These are phyloP conservation scores for Gillenia trifoliata DNA, from an alignment of 306 rosid genomes.

Conservation along the genomic window DNA sequence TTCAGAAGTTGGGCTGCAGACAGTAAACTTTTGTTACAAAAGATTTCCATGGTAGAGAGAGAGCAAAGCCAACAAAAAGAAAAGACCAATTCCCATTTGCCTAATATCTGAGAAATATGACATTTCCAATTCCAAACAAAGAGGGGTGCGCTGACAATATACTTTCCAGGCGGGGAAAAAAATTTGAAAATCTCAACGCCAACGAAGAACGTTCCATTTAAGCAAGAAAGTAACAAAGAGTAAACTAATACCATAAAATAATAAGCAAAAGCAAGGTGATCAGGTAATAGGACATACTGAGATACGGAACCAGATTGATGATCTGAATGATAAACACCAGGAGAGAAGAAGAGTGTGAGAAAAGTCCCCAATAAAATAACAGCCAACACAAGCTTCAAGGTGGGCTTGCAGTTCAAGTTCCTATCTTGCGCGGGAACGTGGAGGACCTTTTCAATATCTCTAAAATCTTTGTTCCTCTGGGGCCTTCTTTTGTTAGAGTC, in stretches of 20 bases:
- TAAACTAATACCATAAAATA: neutral
- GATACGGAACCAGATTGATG: slow-evolving; percentile 41
- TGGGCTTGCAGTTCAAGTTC: slow-evolving; percentile 56
- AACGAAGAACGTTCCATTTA: neutral
- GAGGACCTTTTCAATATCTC: slow-evolving; percentile 56
- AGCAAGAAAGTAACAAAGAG: neutral
- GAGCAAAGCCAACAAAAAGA: neutral
- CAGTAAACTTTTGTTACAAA: neutral
- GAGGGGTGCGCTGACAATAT: neutral
- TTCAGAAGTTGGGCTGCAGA: slow-evolving; percentile 39
- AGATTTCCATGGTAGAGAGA: neutral
- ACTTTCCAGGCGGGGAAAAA: neutral
- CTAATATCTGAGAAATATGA: neutral
- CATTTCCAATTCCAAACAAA: neutral
- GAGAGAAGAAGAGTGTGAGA: slow-evolving; percentile 57
- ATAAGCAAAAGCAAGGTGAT: slow-evolving; percentile 2
- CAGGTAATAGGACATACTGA: slow-evolving; percentile 37
- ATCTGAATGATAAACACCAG: slow-evolving; percentile 63
- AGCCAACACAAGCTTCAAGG: slow-evolving; percentile 61
- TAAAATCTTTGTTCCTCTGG: slow-evolving; percentile 57
- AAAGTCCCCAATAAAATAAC: slow-evolving; percentile 61
- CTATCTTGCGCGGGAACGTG: slow-evolving; percentile 28
- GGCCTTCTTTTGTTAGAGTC: slow-evolving; percentile 58
- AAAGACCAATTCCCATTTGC: neutral
- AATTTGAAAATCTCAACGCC: neutral